Conservation (phyloP, 73 alveolate genomes). For the Uronychia binucleata region DNA sequence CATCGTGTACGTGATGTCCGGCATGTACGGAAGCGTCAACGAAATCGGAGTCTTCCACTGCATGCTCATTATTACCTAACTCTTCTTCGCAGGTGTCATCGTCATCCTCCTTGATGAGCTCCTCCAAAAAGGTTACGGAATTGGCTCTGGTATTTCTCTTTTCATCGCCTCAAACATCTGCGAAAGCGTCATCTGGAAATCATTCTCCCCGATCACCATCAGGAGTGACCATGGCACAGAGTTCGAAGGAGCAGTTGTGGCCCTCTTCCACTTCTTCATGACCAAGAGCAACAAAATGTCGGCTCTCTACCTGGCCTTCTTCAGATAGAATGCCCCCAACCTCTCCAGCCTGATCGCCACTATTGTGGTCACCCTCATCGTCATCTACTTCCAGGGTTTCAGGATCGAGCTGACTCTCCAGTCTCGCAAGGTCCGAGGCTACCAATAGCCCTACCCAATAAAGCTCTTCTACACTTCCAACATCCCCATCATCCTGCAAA, state of each 20-base stretch:
- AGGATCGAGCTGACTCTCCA: slow-evolving; percentile 42
- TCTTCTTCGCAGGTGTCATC: slow-evolving; percentile 96
- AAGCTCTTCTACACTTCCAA: slow-evolving; percentile 79
- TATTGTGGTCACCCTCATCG: slow-evolving; percentile 73
- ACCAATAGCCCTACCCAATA: slow-evolving; percentile 89
- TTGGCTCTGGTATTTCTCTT: slow-evolving; percentile 98
- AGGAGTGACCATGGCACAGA: slow-evolving; percentile 92
- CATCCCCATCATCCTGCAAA: slow-evolving; percentile 75
- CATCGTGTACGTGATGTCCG: slow-evolving; percentile 97
- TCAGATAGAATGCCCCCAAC: slow-evolving; percentile 91
- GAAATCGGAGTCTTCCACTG: slow-evolving; percentile 93
- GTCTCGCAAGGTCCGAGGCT: slow-evolving; percentile 63
- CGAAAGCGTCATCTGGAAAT: slow-evolving; percentile 98
- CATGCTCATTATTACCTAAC: slow-evolving; percentile 87
- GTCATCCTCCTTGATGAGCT: slow-evolving; percentile 92
- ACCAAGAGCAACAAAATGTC: slow-evolving; percentile 83
- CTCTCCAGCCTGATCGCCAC: slow-evolving; percentile 94
- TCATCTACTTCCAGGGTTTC: slow-evolving; percentile 86
- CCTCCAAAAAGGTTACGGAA: slow-evolving; percentile 95
- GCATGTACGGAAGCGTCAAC: slow-evolving; percentile 94
- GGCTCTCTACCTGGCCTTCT: slow-evolving; percentile 87
- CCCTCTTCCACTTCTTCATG: slow-evolving; percentile 92
- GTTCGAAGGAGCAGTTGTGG: slow-evolving; percentile 98
- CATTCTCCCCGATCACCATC: slow-evolving; percentile 97
- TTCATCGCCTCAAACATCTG: slow-evolving; percentile 98